Base-by-base conservation (phyloP, 73 alveolate species). In the Diophrys sp. region DNA sequence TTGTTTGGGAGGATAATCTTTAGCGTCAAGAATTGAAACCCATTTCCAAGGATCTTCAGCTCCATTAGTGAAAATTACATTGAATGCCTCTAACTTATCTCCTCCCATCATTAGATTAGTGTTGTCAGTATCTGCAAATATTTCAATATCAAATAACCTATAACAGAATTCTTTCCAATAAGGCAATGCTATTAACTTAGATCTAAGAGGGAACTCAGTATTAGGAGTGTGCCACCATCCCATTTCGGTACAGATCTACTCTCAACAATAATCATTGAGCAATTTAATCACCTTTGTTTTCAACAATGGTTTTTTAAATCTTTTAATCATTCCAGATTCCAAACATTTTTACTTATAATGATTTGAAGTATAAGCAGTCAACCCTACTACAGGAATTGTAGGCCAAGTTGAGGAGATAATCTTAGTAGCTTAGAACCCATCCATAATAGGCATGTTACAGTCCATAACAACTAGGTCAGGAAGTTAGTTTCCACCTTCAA, bases 31-130 rank as follows among this genome's bases (percentile, higher is more conserved):
- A 56, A 62, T 5, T 55, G 90, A 78, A 23, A 93, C 93, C 85
- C 86, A 82, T 55, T 84, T 73, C 94, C 96, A 90, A 14, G 96
- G 96, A 73, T 90, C 96, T 74, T 90, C 96, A 82, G 56, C 62
- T 26, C 90, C 89, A 75, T 87, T 90, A 2, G 88, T 85, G 66
- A 87, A 79, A 73, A 87, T 70, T 23, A 87, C 74, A 33, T 90
- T 87, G 26, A 67, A 56, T 1, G 81, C 89, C 14, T 71, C 44
- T 56, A 90, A 68, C 1, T 86, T 62, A 0, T 71, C 70, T 30
- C 92, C 92, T 23, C 92, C 88, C 34, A 54, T 31, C 79, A 79
- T 29, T 74, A 79, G 71, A 72, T 69, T 29, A 77, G 31, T 53
- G 77, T 67, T 54, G 30, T 73, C 85, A 14, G 72, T 62, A 2